phyloP scores from a whole-genome alignment of 2,329 filamentous ascomycete species.

The Fusarium graminum region DNA sequence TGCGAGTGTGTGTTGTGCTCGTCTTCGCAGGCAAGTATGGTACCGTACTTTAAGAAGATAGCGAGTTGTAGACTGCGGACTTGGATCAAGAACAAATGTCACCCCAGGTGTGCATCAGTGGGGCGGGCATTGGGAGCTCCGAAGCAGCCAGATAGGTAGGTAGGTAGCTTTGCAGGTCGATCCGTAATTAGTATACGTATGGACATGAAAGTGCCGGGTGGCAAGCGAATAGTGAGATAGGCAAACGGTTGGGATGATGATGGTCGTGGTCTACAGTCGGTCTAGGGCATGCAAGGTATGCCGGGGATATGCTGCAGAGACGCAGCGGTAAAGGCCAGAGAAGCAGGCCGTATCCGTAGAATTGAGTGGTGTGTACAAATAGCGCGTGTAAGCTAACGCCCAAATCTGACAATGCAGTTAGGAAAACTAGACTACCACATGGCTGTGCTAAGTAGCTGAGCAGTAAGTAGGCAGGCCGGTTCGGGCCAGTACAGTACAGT shows the following conservation, averaged over 20 bases:
- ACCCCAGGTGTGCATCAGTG: slow-evolving; percentile 43
- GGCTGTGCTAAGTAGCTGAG: slow-evolving; percentile 10
- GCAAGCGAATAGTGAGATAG: slow-evolving; percentile 38
- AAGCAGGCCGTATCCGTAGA: slow-evolving; percentile 16
- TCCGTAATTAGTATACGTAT: slow-evolving; percentile 30
- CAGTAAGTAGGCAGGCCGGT: slow-evolving; percentile 12
- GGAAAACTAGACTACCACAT: slow-evolving; percentile 39
- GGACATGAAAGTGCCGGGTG: slow-evolving; percentile 40
- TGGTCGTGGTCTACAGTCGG: slow-evolving; percentile 40
- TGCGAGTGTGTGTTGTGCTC: slow-evolving; percentile 22
- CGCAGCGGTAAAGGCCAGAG: slow-evolving; percentile 32
- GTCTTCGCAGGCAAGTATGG: slow-evolving; percentile 25
- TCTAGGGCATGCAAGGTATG: slow-evolving; percentile 41
- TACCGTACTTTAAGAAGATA: slow-evolving; percentile 27
- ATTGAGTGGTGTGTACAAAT: slow-evolving; percentile 20
- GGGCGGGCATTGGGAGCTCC: slow-evolving; percentile 41
- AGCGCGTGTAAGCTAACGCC: slow-evolving; percentile 21
- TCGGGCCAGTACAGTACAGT: not conserved
- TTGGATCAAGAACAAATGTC: slow-evolving; percentile 32
- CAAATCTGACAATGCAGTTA: slow-evolving; percentile 15
- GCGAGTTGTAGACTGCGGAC: slow-evolving; percentile 23
- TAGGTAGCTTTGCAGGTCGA: slow-evolving; percentile 38
- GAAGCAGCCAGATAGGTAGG: slow-evolving; percentile 19
- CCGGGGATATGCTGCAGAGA: slow-evolving; percentile 27
- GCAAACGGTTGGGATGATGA: slow-evolving; percentile 41